These are phyloP conservation scores for Xylaria sp. DNA, from an alignment of 2,329 filamentous ascomycete species.

Conservation along the genomic window DNA sequence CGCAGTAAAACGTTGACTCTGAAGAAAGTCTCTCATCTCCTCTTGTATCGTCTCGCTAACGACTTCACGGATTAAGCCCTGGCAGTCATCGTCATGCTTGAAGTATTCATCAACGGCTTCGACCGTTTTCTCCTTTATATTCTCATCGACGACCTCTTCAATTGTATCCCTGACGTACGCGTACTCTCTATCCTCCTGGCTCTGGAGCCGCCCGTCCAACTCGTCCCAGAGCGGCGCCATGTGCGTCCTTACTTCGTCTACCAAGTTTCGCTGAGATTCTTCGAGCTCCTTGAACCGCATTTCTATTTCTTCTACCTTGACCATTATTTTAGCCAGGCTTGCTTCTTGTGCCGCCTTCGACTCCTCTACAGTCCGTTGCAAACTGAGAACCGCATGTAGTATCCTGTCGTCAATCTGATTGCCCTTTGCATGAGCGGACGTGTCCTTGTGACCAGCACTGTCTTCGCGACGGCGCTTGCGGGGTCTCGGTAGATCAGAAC, in stretches of 20 bases:
- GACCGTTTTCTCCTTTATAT: conserved; percentile 20
- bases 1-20: conserved; percentile 17
- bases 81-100: conserved; percentile 12
- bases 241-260: conserved; percentile 22
- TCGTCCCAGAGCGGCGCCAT: conserved; percentile 30
- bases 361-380: conserved; percentile 21
- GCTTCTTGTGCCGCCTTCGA: conserved; percentile 9
- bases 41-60: conserved; percentile 17
- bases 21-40: conserved; percentile 17
- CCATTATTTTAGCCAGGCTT: conserved; percentile 17
- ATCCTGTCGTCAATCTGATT: background rate
- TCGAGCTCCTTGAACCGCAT: conserved; percentile 23
- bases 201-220: conserved; percentile 22
- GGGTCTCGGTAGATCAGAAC: background rate
- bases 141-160: conserved; percentile 27
- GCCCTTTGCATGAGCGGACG: background rate
- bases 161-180: conserved; percentile 18
- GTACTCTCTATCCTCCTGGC: conserved; percentile 25
- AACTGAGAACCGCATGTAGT: conserved; percentile 13
- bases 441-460: background rate
- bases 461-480: conserved; percentile 25
- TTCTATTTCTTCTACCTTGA: conserved; percentile 24
- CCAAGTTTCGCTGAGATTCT: conserved; percentile 20
- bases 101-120: conserved; percentile 25
- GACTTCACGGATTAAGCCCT: conserved; percentile 13